A percentile compares a stretch with the other conserved stretches of the same genome.
phyloP scores from a whole-genome alignment of 2,329 filamentous ascomycete species.

The Colletotrichum aenigma region DNA sequence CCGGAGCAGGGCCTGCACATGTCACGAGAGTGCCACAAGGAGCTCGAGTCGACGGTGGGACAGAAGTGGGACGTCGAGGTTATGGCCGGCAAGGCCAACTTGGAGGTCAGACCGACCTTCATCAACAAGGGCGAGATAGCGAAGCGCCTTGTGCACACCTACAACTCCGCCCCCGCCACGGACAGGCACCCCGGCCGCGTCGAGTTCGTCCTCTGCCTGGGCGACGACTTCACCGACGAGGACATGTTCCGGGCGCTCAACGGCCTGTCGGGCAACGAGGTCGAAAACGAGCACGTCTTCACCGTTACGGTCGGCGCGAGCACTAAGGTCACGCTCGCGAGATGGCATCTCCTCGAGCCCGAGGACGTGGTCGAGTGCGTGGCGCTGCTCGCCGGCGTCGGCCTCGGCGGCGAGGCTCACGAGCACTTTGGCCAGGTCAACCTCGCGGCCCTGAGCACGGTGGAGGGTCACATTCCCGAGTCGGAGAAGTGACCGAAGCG shows the following conservation, averaged over 20 bases:
- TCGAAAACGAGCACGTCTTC: constrained; percentile 73
- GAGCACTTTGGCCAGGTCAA: constrained; percentile 57
- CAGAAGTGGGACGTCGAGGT: constrained; percentile 91
- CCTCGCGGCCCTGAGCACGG: constrained; percentile 56
- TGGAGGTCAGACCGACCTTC: constrained; percentile 94
- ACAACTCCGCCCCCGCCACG: constrained; percentile 58
- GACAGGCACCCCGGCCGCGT: constrained; percentile 56
- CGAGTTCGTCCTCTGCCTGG: constrained; percentile 88
- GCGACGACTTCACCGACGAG: constrained; percentile 97
- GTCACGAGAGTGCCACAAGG: constrained; percentile 79
- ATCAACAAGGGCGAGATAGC: constrained; percentile 98
- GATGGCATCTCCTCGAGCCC: constrained; percentile 89
- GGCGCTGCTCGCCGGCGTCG: constrained; percentile 57
- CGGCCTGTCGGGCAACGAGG: constrained; percentile 57
- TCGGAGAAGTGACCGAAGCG: constrained; percentile 9
- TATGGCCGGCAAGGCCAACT: constrained; percentile 95
- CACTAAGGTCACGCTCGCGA: constrained; percentile 88
- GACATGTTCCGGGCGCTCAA: constrained; percentile 91
- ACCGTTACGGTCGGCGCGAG: constrained; percentile 91
- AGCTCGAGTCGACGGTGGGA: constrained; percentile 77
- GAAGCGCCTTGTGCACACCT: constrained; percentile 78
- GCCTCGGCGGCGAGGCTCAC: constrained; percentile 40
- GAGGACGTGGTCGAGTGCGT: constrained; percentile 80
- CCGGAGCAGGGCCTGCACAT: constrained; percentile 83
- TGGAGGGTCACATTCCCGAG: constrained; percentile 56